Evolutionary conservation across 345 rosid species (phyloP).

Genomic region (Euphorbia lathyris): DNA sequence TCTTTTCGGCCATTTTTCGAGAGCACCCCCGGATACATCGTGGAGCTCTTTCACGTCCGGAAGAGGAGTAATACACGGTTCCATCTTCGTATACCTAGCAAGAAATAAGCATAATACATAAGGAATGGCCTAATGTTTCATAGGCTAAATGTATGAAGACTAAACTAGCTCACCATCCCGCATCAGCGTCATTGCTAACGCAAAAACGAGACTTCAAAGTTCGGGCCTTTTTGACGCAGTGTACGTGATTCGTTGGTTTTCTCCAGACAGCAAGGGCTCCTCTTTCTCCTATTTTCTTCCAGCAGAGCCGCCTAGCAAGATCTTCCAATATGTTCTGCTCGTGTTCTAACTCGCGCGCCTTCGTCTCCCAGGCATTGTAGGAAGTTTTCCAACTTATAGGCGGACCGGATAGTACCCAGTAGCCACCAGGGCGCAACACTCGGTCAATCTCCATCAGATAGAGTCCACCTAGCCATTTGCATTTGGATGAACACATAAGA

Average conservation of each 20-base stretch:
- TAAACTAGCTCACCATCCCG: conserved; percentile 47
- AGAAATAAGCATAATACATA: not conserved
- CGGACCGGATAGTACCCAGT: conserved; percentile 69
- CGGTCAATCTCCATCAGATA: conserved; percentile 72
- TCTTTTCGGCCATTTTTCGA: conserved; percentile 50
- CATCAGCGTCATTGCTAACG: conserved; percentile 36
- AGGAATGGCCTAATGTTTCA: not conserved
- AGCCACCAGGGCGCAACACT: conserved; percentile 65
- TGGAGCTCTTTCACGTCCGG: conserved; percentile 25
- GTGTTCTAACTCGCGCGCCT: conserved; percentile 36
- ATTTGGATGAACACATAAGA: not conserved
- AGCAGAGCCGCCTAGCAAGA: conserved; percentile 52
- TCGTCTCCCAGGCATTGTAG: conserved; percentile 45
- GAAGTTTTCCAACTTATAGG: conserved; percentile 50
- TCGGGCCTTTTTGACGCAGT: conserved; percentile 43
- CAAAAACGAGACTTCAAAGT: conserved; percentile 43
- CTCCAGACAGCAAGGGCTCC: conserved; percentile 55
- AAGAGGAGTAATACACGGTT: conserved; percentile 55
- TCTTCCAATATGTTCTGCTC: conserved; percentile 52
- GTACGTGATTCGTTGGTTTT: conserved; percentile 58
- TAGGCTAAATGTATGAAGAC: conserved; percentile 4
- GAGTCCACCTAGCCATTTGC: conserved; percentile 47
- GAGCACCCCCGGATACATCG: conserved; percentile 36
- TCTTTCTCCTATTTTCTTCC: conserved; percentile 62
- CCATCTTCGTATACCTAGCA: conserved; percentile 52